Percentiles rank a stretch among this genome's conserved stretches.
Conservation (phyloP, 2,329 filamentous ascomycete species). For the Talaromyces pinophilus region DNA sequence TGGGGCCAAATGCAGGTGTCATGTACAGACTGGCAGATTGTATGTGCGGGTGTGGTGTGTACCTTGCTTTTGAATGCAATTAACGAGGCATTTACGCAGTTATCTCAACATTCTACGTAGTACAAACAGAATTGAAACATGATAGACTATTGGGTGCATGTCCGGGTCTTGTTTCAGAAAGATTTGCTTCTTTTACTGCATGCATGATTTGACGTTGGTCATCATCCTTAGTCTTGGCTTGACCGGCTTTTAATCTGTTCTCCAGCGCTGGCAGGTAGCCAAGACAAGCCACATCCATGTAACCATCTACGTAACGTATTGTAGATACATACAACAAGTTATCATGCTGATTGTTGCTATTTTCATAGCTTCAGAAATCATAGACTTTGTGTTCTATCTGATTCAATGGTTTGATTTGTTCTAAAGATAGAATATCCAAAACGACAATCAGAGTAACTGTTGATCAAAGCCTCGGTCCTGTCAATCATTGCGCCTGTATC, state of each 20-base stretch:
- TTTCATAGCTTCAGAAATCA: background rate
- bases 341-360: background rate
- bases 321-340: background rate
- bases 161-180: background rate
- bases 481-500: background rate
- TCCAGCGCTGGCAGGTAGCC: background rate
- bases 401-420: background rate
- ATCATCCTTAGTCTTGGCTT: background rate
- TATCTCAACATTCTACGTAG: background rate
- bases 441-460: background rate
- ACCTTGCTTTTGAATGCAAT: background rate
- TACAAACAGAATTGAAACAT: background rate
- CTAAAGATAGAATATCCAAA: constrained; percentile 12
- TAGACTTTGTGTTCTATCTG: background rate
- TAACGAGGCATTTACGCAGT: background rate
- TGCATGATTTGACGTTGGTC: background rate
- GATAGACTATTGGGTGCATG: background rate
- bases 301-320: background rate
- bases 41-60: background rate
- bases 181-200: background rate
- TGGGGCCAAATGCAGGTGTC: background rate
- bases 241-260: background rate
- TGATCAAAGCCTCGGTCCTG: constrained; percentile 3
- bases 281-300: background rate
- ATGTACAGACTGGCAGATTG: background rate